Base-by-base conservation (phyloP, 208 protist genomes). In the Acanthamoeba sp. region DNA sequence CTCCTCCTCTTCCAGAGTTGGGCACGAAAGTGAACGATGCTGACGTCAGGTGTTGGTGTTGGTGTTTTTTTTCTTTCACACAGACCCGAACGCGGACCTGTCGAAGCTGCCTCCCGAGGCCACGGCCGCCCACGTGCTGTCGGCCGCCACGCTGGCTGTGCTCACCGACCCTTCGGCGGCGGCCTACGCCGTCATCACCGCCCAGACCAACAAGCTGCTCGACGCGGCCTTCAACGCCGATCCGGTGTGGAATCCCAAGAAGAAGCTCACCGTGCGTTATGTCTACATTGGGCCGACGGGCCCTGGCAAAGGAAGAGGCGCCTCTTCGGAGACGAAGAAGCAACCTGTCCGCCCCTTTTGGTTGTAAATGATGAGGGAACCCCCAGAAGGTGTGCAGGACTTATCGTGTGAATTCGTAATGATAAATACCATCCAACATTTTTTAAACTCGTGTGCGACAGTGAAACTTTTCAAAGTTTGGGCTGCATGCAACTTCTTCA, bases 181-280 rank as follows among this genome's bases (percentile, higher is more conserved):
- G 5, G 66, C 66, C 32, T 76, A 76, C 66, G 34, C n/a, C 29
- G 40, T 32, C 14, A 76, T 76, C 9, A 42, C 66, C 32, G 29
- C 9, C n/a, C 36, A 76, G 5, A 32, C 40, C n/a, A 76, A 76
- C 66, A 34, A 20, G 34, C 14, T 76, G 66, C 66, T 76, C 6
- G 66, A 76, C 7, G 32, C 32, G 2, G 66, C 66, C n/a, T 76
- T 42, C 66, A 40, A 34, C 14, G 66, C 66, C 16, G 66, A 76
- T 20, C 66, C 66, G 12, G 14, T 76, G 66, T 76, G 66, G 66
- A 76, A 76, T 20, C 66, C 66, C 66, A 76, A 76, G 66, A 76
- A 42, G 66, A 42, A 20, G n/a, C n/a, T 76, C 14, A 10, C 32
- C 16, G n/a, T 76, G 14, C 66, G 66, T 20, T 32, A 34, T 32